Conservation (phyloP, 192 early-diverging fungal species). For the Coemansia sp. region DNA sequence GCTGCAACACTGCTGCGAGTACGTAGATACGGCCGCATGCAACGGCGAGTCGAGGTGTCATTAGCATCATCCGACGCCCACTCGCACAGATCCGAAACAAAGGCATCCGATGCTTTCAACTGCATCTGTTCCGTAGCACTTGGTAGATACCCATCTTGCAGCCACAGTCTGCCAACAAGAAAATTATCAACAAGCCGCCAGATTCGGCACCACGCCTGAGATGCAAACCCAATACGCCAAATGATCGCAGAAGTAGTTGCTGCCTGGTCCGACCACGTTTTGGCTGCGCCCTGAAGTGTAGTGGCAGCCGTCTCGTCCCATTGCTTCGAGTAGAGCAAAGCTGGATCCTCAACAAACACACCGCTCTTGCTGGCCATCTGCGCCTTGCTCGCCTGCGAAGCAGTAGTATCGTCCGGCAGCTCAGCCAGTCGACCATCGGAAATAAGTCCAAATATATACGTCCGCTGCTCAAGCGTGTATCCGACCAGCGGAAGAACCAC, state of each 20-base stretch:
- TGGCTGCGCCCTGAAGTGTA: constrained; percentile 32
- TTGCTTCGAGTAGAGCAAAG: constrained; percentile 24
- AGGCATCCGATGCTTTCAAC: neutral
- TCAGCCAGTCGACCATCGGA: constrained; percentile 5
- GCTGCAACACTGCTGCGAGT: constrained; percentile 33
- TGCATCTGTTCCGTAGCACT: neutral
- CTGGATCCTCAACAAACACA: constrained; percentile 44
- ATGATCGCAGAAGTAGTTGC: neutral
- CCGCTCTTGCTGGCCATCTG: constrained; percentile 34
- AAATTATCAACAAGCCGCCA: constrained; percentile 25
- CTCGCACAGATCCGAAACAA: constrained; percentile 1
- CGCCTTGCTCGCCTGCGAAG: constrained; percentile 1
- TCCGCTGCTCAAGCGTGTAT: constrained; percentile 21
- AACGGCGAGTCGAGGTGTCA: neutral
- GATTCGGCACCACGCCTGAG: constrained; percentile 25
- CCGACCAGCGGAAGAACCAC: constrained; percentile 76
- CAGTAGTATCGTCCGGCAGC: constrained; percentile 14
- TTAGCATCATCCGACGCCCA: neutral
- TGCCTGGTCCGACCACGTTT: constrained; percentile 19
- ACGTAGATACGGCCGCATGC: constrained; percentile 9
- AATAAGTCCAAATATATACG: constrained; percentile 16
- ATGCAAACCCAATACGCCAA: constrained; percentile 13
- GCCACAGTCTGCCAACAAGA: constrained; percentile 15
- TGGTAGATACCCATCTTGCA: neutral
- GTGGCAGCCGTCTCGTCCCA: constrained; percentile 53